phyloP scores from a whole-genome alignment of 441 rosid genomes.

The Populus tomentosa region DNA sequence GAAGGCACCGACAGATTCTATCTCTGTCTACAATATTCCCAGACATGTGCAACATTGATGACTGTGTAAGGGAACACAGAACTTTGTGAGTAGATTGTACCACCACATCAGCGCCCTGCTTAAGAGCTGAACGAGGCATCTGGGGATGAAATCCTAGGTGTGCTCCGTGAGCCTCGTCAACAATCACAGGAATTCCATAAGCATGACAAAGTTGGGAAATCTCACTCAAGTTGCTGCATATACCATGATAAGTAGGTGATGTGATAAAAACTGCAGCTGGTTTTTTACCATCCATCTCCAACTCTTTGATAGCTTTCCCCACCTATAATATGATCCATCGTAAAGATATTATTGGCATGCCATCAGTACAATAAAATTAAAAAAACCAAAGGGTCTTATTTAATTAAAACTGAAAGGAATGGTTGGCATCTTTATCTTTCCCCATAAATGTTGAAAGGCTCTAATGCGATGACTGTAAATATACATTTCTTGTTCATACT shows the following conservation, averaged over 20 bases:
- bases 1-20: slow-evolving; percentile 47
- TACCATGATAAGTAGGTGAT: slow-evolving; percentile 63
- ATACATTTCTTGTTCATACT: not conserved
- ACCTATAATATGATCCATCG: slow-evolving; percentile 29
- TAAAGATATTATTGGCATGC: not conserved
- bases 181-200: slow-evolving; percentile 47
- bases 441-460: not conserved
- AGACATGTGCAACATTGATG: slow-evolving; percentile 60
- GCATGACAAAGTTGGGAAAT: slow-evolving; percentile 49
- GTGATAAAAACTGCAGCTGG: slow-evolving; percentile 57
- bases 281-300: slow-evolving; percentile 40
- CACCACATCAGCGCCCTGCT: slow-evolving; percentile 54
- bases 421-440: not conserved
- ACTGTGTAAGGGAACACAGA: slow-evolving; percentile 56
- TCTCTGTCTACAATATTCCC: slow-evolving; percentile 44
- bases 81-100: slow-evolving; percentile 68
- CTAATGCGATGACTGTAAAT: not conserved
- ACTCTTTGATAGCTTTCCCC: slow-evolving; percentile 42
- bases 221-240: slow-evolving; percentile 47
- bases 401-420: not conserved
- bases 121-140: slow-evolving; percentile 50
- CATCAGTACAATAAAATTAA: not conserved
- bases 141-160: slow-evolving; percentile 57
- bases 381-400: not conserved
- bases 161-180: slow-evolving; percentile 71